Conservation (phyloP, 768 basidiomycete genomes). For the Asterophora parasitica region DNA sequence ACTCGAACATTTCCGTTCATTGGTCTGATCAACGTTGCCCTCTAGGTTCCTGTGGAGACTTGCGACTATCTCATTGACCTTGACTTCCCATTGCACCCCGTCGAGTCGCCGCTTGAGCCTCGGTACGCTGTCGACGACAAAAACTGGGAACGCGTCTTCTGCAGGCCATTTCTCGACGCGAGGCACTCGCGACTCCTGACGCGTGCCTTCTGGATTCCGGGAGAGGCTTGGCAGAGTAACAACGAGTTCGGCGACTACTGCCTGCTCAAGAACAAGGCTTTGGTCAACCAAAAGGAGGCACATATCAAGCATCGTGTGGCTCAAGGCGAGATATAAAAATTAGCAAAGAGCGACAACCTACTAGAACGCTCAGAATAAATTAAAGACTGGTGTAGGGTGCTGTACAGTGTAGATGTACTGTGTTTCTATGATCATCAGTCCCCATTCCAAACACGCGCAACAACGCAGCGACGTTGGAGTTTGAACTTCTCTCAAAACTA, state of each 20-base stretch:
- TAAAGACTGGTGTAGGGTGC: background rate
- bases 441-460: background rate
- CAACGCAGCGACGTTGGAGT: too few species aligned
- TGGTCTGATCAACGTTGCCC: slow-evolving; percentile 3
- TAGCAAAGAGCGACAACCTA: background rate
- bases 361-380: background rate
- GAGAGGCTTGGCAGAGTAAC: slow-evolving; percentile 54
- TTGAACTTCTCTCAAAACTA: background rate
- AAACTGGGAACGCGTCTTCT: slow-evolving; percentile 80
- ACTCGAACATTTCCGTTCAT: slow-evolving; percentile 2
- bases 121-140: slow-evolving; percentile 63
- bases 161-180: slow-evolving; percentile 81
- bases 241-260: slow-evolving; percentile 92
- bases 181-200: slow-evolving; percentile 67
- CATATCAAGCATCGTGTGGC: slow-evolving; percentile 17
- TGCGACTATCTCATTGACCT: slow-evolving; percentile 93
- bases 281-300: slow-evolving; percentile 32
- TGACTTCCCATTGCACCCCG: slow-evolving; percentile 73
- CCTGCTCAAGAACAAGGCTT: slow-evolving; percentile 61
- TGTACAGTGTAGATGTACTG: background rate
- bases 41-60: slow-evolving; percentile 59
- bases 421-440: background rate
- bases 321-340: slow-evolving; percentile 13
- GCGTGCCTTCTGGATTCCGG: slow-evolving; percentile 78
- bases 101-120: slow-evolving; percentile 59